Evolutionary conservation across 805 yeast species (phyloP).

Genomic region (Starmerella floricola): DNA sequence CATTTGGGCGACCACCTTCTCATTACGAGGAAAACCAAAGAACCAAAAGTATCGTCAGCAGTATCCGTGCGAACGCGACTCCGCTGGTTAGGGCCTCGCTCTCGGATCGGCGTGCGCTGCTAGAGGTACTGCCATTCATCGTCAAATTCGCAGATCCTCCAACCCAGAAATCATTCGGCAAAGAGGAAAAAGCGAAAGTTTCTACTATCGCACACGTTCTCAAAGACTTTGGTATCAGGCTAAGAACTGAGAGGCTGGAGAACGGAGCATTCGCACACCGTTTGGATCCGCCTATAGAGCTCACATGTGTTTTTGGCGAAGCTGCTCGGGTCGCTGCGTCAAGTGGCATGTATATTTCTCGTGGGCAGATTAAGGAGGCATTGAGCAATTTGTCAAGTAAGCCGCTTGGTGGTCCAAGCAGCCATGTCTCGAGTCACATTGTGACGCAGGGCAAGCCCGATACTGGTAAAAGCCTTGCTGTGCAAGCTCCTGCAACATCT

Average conservation of each 20-base stretch:
- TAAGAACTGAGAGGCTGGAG: constrained; percentile 24
- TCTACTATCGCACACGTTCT: constrained; percentile 21
- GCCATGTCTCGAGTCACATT: too few relatives aligned
- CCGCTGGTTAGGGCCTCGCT: constrained; percentile 14
- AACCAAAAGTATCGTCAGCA: constrained; percentile 27
- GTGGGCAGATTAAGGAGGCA: constrained; percentile 10
- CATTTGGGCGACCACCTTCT: constrained; percentile 17
- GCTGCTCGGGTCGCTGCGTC: constrained; percentile 2
- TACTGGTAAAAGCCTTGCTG: constrained; percentile 8
- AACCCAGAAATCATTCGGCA: constrained; percentile 12
- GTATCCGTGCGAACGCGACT: constrained; percentile 20
- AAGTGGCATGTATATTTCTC: constrained; percentile 9
- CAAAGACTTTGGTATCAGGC: constrained; percentile 20
- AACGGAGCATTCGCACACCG: constrained; percentile 24
- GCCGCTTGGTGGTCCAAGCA: too few relatives aligned
- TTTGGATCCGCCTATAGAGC: constrained; percentile 31
- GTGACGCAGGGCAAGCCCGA: too few relatives aligned
- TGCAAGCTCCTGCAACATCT: constrained; percentile 1
- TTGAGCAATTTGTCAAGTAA: constrained; percentile 3
- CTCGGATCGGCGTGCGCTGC: constrained; percentile 9
- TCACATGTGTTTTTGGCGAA: constrained; percentile 17
- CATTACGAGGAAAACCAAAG: constrained; percentile 24
- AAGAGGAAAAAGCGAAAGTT: constrained; percentile 16
- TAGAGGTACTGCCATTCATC: constrained; percentile 28
- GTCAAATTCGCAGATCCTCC: constrained; percentile 24